A percentile compares a stretch with the other conserved stretches of the same genome.
Evolutionary conservation across 2,329 filamentous ascomycete genomes (phyloP).

Genomic region (Monilinia vaccinii-corymbosi): DNA sequence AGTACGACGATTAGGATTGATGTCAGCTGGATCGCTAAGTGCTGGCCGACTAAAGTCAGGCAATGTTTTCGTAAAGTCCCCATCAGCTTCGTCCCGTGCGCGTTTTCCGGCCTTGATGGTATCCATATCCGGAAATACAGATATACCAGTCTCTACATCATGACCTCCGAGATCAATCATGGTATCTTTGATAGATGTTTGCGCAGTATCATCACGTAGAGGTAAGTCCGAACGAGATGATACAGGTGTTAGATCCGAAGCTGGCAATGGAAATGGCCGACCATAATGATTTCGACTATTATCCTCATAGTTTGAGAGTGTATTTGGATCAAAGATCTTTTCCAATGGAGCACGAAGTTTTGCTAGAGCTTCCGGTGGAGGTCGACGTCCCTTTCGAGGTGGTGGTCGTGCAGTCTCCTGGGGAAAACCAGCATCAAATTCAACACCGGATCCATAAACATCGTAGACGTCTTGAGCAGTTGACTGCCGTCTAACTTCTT

Average conservation of each 20-base stretch:
- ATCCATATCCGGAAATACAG: conserved; percentile 51
- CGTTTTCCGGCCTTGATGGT: conserved; percentile 38
- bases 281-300: conserved; percentile 55
- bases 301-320: conserved; percentile 54
- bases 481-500: conserved; percentile 41
- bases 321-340: conserved; percentile 58
- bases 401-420: conserved; percentile 41
- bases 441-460: conserved; percentile 49
- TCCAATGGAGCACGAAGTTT: conserved; percentile 48
- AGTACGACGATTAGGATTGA: conserved; percentile 42
- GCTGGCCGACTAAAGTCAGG: conserved; percentile 41
- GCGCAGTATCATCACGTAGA: conserved; percentile 45
- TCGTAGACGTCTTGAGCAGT: conserved; percentile 52
- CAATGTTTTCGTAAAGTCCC: conserved; percentile 17
- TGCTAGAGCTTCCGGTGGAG: conserved; percentile 49
- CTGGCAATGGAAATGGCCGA: conserved; percentile 26
- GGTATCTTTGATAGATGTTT: conserved; percentile 46
- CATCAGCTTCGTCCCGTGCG: conserved; percentile 16
- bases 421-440: conserved; percentile 34
- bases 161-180: conserved; percentile 57
- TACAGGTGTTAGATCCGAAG: conserved; percentile 2
- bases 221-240: conserved; percentile 44
- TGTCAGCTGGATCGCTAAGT: conserved; percentile 48
- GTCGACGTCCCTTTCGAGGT: conserved; percentile 38
- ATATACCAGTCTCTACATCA: conserved; percentile 45